Conservation (phyloP, 306 rosid species). For the barrel medic (Medicago truncatula) region DNA sequence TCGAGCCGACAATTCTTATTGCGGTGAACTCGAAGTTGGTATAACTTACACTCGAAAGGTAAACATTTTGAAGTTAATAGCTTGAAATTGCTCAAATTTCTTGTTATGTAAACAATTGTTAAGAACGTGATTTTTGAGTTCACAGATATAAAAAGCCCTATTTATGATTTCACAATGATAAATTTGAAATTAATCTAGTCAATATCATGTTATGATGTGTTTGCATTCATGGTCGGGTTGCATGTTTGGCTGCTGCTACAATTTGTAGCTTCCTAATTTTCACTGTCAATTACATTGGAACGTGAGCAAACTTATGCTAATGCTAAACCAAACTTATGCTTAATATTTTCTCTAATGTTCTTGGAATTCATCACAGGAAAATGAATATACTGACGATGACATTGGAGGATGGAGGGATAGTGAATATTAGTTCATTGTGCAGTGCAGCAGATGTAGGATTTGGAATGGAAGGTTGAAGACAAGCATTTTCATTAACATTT, state of each 20-base stretch:
- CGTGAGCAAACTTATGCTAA: not conserved
- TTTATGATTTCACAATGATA: not conserved
- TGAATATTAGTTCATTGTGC: slow-evolving; percentile 38
- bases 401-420: slow-evolving; percentile 85
- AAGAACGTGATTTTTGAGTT: not conserved
- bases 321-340: not conserved
- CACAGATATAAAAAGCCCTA: slow-evolving; percentile 26
- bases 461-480: slow-evolving; percentile 33
- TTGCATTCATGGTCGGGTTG: not conserved
- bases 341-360: slow-evolving; percentile 34
- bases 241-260: not conserved
- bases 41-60: slow-evolving; percentile 69
- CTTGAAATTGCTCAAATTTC: slow-evolving; percentile 9
- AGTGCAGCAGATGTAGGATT: slow-evolving; percentile 33
- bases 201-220: not conserved
- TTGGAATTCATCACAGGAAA: slow-evolving; percentile 55
- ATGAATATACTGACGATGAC: slow-evolving; percentile 38
- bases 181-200: slow-evolving; percentile 22
- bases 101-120: slow-evolving; percentile 22
- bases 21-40: slow-evolving; percentile 80
- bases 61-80: not conserved
- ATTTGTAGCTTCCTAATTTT: not conserved
- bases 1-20: slow-evolving; percentile 55
- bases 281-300: not conserved
- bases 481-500: slow-evolving; percentile 13